These are phyloP conservation scores for Oidiodendron maius DNA, from an alignment of 495 filamentous ascomycete species.

Conservation along the genomic window DNA sequence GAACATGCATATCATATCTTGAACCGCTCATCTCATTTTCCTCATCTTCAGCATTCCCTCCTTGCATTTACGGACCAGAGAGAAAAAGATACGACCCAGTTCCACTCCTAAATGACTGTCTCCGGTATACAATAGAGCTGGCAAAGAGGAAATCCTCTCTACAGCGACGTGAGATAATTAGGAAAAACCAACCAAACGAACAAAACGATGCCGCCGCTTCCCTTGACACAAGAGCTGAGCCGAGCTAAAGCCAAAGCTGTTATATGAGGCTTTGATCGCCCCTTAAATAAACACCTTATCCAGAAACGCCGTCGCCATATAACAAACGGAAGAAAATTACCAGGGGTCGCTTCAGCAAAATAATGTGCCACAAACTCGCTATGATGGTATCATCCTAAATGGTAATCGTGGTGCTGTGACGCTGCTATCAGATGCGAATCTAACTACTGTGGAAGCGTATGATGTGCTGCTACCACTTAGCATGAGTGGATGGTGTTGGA, in stretches of 20 bases:
- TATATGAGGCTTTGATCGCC: not conserved
- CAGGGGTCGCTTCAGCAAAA: not conserved
- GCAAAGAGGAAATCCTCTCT: too few species aligned
- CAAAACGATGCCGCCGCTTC: too few species aligned
- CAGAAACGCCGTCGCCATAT: slow-evolving; percentile 17
- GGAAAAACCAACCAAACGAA: too few species aligned
- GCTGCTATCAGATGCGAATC: not conserved
- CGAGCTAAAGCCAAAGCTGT: slow-evolving; percentile 1
- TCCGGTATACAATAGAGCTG: too few species aligned
- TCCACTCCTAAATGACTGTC: too few species aligned
- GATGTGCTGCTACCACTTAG: slow-evolving; percentile 35
- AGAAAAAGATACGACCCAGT: too few species aligned
- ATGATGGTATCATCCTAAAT: slow-evolving; percentile 20
- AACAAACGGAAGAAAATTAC: not conserved
- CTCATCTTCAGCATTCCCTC: too few species aligned
- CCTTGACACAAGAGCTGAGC: too few species aligned
- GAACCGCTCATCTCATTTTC: too few species aligned
- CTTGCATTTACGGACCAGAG: too few species aligned
- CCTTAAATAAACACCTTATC: slow-evolving; percentile 5
- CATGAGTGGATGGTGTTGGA: not conserved
- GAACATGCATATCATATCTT: too few species aligned
- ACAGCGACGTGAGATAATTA: too few species aligned
- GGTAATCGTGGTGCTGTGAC: not conserved
- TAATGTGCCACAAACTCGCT: slow-evolving; percentile 1
- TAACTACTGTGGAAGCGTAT: slow-evolving; percentile 45